These are phyloP conservation scores for Nannochloris sp. DNA, from an alignment of 139 green algal species.

Conservation along the genomic window DNA sequence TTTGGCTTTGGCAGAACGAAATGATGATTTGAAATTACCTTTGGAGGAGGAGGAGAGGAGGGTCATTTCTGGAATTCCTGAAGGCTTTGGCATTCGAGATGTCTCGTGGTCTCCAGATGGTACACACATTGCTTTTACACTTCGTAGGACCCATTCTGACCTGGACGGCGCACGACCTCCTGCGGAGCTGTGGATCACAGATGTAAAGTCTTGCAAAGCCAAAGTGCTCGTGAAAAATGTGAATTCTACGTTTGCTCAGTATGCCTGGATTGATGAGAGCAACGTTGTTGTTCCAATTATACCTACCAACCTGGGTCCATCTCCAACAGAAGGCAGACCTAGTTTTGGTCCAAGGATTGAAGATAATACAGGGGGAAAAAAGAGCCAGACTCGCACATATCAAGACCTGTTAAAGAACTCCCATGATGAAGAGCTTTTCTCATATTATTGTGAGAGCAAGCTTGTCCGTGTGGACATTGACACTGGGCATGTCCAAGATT, in stretches of 20 bases:
- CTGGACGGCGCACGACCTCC: slow-evolving; percentile 48
- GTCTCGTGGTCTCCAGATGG: slow-evolving; percentile 70
- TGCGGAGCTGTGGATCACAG: slow-evolving; percentile 82
- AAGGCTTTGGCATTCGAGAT: slow-evolving; percentile 57
- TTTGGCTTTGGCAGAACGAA: slow-evolving; percentile 29
- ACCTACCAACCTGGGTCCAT: slow-evolving; percentile 17
- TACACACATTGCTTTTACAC: slow-evolving; percentile 74
- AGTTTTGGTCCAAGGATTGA: slow-evolving; percentile 73
- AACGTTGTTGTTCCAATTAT: slow-evolving; percentile 64
- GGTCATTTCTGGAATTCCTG: slow-evolving; percentile 59
- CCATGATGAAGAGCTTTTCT: slow-evolving; percentile 81
- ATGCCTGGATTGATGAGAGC: slow-evolving; percentile 74
- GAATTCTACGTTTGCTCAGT: slow-evolving; percentile 51
- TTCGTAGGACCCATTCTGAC: slow-evolving; percentile 46
- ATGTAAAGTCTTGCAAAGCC: slow-evolving; percentile 51
- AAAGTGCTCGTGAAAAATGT: slow-evolving; percentile 42
- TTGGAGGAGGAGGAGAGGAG: slow-evolving; percentile 15
- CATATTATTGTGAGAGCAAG: slow-evolving; percentile 73
- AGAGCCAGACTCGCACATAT: slow-evolving; percentile 82
- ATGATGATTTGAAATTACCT: slow-evolving; percentile 37
- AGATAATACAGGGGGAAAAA: slow-evolving; percentile 61
- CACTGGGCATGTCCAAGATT: slow-evolving; percentile 33
- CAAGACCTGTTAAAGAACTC: slow-evolving; percentile 84
- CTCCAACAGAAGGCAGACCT: slow-evolving; percentile 29
- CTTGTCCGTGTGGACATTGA: slow-evolving; percentile 47